These are phyloP conservation scores for Phytophthora aleatoria DNA, from an alignment of 352 stramenopile genomes.

Conservation along the genomic window DNA sequence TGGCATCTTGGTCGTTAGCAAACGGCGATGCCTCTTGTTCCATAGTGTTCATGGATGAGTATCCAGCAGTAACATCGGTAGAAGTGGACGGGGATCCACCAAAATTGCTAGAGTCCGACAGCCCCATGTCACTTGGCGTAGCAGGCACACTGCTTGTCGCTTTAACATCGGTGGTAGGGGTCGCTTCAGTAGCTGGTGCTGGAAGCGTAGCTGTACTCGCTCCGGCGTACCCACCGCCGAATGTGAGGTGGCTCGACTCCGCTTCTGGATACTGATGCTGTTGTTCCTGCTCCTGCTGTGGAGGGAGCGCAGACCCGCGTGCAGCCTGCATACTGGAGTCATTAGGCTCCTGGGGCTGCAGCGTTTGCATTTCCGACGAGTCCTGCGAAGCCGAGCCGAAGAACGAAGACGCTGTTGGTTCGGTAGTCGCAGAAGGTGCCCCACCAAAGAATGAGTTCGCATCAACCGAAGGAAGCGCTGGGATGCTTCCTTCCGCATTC, in stretches of 20 bases:
- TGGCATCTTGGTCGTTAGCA: conserved; percentile 11
- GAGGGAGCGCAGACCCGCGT: conserved; percentile 3
- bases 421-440: conserved; percentile 3
- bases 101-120: conserved; percentile 8
- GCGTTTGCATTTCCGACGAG: conserved; percentile 22
- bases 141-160: neutral
- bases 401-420: conserved; percentile 37
- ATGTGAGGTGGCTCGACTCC: conserved; percentile 10
- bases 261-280: conserved; percentile 6
- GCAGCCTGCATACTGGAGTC: conserved; percentile 8
- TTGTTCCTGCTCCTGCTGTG: conserved; percentile 14
- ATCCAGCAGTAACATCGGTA: neutral
- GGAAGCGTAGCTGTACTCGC: neutral
- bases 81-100: conserved; percentile 3
- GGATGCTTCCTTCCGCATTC: conserved; percentile 1
- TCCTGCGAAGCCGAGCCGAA: conserved; percentile 30
- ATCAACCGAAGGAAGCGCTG: conserved; percentile 15
- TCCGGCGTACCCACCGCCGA: conserved; percentile 10
- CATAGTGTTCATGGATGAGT: neutral
- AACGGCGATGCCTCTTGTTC: conserved; percentile 5
- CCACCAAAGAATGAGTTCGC: conserved; percentile 35
- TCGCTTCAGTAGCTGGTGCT: conserved; percentile 1
- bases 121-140: conserved; percentile 11
- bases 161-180: conserved; percentile 2
- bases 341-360: conserved; percentile 11